Evolutionary conservation across 2,329 filamentous ascomycete species (phyloP).

Genomic region (Ceratocystis harringtonii): DNA sequence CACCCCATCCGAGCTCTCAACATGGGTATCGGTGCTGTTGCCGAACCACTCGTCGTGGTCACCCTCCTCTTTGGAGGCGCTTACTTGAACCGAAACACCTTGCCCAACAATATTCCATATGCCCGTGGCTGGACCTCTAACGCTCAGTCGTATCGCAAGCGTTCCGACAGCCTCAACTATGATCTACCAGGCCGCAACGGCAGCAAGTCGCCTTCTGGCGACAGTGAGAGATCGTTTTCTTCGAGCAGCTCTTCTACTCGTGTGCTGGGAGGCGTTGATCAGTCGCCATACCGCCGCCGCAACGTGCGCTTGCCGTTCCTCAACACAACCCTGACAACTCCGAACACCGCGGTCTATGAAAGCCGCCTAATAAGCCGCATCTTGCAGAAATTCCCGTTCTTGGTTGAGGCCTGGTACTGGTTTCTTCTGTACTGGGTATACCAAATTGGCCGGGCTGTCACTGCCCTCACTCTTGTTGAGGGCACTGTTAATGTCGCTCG

Average conservation of each 20-base stretch:
- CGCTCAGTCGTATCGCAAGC: conserved; percentile 17
- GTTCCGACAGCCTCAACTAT: conserved; percentile 18
- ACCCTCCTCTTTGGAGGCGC: conserved; percentile 31
- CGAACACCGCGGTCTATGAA: conserved; percentile 46
- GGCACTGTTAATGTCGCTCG: conserved; percentile 54
- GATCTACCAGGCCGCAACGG: conserved; percentile 5
- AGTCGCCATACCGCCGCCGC: conserved; percentile 18
- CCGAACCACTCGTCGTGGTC: conserved; percentile 30
- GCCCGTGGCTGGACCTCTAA: conserved; percentile 15
- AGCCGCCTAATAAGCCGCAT: conserved; percentile 47
- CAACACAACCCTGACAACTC: conserved; percentile 35
- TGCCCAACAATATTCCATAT: conserved; percentile 16
- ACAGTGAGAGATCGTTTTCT: conserved; percentile 15
- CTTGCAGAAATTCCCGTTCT: conserved; percentile 52
- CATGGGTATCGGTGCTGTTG: conserved; percentile 29
- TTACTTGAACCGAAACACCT: conserved; percentile 29
- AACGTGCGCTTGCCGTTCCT: conserved; percentile 19
- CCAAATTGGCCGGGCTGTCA: conserved; percentile 58
- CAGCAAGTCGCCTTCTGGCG: conserved; percentile 17
- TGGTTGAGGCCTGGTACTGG: conserved; percentile 67
- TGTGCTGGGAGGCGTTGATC: conserved; percentile 16
- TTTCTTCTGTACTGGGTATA: conserved; percentile 66
- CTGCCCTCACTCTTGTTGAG: conserved; percentile 51
- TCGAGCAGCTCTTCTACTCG: conserved; percentile 17
- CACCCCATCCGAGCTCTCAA: conserved; percentile 7